phyloP scores from a whole-genome alignment of 2,329 filamentous ascomycete species.

The Ceratocystis lukuohia region DNA sequence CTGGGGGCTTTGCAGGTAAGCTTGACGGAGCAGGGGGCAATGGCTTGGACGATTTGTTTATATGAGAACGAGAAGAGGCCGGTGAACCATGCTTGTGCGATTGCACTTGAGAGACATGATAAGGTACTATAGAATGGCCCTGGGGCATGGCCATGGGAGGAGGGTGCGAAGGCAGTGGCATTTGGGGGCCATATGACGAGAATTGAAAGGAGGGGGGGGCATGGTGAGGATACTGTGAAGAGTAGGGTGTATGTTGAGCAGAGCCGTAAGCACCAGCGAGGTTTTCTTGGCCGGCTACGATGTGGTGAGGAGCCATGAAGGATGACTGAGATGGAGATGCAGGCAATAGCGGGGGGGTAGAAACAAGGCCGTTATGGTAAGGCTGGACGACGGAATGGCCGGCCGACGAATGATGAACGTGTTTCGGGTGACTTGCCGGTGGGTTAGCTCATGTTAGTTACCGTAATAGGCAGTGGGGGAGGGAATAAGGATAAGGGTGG shows the following conservation, averaged over 20 bases:
- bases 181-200: not conserved
- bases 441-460: constrained; percentile 15
- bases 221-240: not conserved
- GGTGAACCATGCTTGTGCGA: not conserved
- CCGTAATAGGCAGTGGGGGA: constrained; percentile 14
- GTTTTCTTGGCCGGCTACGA: constrained; percentile 2
- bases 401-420: not conserved
- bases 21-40: constrained; percentile 12
- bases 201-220: not conserved
- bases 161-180: not conserved
- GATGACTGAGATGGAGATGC: not conserved
- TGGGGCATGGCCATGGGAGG: not conserved
- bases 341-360: not conserved
- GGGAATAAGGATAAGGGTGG: constrained; percentile 8
- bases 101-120: not conserved
- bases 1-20: constrained; percentile 11
- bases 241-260: not conserved
- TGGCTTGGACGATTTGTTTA: not conserved
- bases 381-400: not conserved
- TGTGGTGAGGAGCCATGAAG: constrained; percentile 8
- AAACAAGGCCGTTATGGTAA: not conserved
- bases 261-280: not conserved
- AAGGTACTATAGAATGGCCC: not conserved
- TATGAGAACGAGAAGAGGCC: not conserved
- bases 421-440: constrained; percentile 7